Evolutionary conservation across 768 basidiomycete species (phyloP), one percentile per base, ranked within the genome.

Genomic region (Tulasnella sp.): DNA sequence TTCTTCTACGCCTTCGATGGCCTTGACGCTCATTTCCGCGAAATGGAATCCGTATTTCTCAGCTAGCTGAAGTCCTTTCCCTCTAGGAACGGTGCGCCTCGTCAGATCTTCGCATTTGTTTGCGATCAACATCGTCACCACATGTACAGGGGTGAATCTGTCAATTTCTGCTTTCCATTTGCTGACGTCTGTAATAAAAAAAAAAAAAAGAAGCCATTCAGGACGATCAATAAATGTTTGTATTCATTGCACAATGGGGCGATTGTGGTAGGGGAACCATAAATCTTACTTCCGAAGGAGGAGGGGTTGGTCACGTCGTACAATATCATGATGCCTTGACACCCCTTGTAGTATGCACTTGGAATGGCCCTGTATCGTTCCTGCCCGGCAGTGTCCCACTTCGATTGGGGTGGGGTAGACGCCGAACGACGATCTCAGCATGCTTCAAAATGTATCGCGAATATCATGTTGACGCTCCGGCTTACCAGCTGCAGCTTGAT

Each of bases 301-400:
- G 83, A 79, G 69, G 92, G 87, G 70, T 93, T 91, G 30, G 92
- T 93, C 34, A 98, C 93, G 68, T 93, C 92, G 73, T 97, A 99
- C n/a, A 99, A 92, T 59, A 99, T 80, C 57, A 99, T 78, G 68
- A 98, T 99, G 55, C 96, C 96, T 84, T 94, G 93, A 21, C 96
- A 94, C 34, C 94, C 94, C 63, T 94, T 88, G 78, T 98, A 99
- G 73, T 99, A 99, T 11, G 96, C 92, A 21, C 93, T 93, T 46
- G 96, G 98, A 71, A 99, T 98, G n/a, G 96, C 97, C 68, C 94
- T 79, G 77, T 97, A 97, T 24, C 93, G 86, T 75, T 99, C 96
- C 76, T 97, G 94, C 31, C 96, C 96, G 58, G 94, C 93, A 61
- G 94, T 99, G 70, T 98, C 94, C 94, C 94, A 98, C 93, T 98